phyloP scores from a whole-genome alignment of 2,329 filamentous ascomycete genomes.

The Pezicula carpinea region DNA sequence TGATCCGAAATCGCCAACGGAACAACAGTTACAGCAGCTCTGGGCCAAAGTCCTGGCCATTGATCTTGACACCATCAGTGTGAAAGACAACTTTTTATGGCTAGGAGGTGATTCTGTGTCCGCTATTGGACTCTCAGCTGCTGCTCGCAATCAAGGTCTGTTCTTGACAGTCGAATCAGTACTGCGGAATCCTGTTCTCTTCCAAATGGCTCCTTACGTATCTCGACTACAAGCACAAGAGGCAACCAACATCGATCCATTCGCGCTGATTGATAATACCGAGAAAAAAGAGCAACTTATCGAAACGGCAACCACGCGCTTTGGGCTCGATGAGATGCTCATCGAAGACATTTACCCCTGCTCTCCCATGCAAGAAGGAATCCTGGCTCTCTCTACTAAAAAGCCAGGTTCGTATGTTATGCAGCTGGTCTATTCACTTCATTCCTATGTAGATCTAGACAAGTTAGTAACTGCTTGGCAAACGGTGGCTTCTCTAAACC shows the following conservation, averaged over 20 bases:
- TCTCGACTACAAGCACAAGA: background rate
- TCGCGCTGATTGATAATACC: background rate
- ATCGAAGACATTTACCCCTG: constrained; percentile 32
- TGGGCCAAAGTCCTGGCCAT: background rate
- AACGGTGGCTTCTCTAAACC: constrained; percentile 10
- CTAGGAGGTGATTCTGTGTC: constrained; percentile 12
- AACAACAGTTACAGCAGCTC: background rate
- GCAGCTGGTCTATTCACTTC: constrained; percentile 2
- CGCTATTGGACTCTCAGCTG: constrained; percentile 39
- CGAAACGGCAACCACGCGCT: background rate
- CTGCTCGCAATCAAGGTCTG: constrained; percentile 13
- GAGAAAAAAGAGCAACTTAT: background rate
- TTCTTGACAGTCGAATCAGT: constrained; percentile 34
- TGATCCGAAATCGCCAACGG: background rate
- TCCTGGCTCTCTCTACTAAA: constrained; percentile 27
- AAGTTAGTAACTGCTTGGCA: constrained; percentile 22
- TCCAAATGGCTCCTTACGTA: constrained; percentile 3
- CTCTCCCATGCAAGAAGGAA: constrained; percentile 29
- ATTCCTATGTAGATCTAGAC: constrained; percentile 10
- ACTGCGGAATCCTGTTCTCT: constrained; percentile 27
- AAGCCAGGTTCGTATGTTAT: constrained; percentile 12
- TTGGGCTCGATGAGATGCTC: background rate
- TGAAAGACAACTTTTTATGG: constrained; percentile 1
- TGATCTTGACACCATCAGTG: background rate
- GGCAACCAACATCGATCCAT: background rate